Evolutionary conservation across 1,284 basidiomycete species (phyloP), one percentile per base, ranked within the genome.

Genomic region (Ceratobasidium papillatum): DNA sequence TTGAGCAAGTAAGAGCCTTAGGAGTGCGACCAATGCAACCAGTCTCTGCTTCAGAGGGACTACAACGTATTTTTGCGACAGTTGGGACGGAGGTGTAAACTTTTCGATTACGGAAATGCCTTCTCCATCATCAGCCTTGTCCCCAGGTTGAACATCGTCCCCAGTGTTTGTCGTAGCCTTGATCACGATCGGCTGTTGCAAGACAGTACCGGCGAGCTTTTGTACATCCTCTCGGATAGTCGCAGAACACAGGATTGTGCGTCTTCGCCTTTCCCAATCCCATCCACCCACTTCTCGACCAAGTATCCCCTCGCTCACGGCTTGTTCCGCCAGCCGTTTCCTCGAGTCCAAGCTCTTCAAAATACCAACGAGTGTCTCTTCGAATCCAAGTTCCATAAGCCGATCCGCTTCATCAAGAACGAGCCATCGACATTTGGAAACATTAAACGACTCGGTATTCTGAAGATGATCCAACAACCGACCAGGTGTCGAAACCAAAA

Each of bases 351-450:
- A 82, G 14, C 92, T 91, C 79, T 91, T 89, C 71, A 99, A 84
- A 78, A 99, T 98, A 0, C 94, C 96, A 62, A 88, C 88, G 74
- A 90, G 85, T 0, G 86, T 86, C 79, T 89, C 87, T 78, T 89
- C 88, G 75, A 90, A 88, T 0, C 89, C 88, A 51, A 90, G 84
- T 79, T 94, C 91, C 87, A 92, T 91, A 51, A 94, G 82, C 12
- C 96, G 86, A 83, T 99, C 98, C 1, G 98, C 97, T 84, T 99
- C 98, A 80, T 99, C 98, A 36, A 99, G 88, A 0, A 99, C 91
- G 19, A 99, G 86, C 95, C 97, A 99, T 71, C 94, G 89, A 80
- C 94, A 95, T 83, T 98, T 98, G 72, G 93, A 94, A 66, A 95
- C 90, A 78, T 96, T 93, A 82, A 99, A 94, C 2, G 94, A 92